Base-by-base conservation (phyloP, 2,329 filamentous ascomycete genomes). In the Tothia fuscella region DNA sequence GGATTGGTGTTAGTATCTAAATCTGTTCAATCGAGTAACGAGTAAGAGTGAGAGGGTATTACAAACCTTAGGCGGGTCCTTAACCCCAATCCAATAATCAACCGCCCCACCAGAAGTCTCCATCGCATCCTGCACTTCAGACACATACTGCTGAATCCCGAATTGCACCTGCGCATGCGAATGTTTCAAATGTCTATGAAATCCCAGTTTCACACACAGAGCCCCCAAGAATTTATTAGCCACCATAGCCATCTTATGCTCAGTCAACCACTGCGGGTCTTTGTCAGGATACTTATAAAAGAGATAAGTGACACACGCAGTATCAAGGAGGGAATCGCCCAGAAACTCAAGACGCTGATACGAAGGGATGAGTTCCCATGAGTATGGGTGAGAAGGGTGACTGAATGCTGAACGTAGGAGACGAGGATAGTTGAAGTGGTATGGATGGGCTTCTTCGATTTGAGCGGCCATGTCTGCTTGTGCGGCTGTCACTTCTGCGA, bases 171-270 rank as follows among this genome's bases (percentile, higher is more conserved):
- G 62, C 0, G 76, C 49, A 21, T 64, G 60, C 44, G 64, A 63
- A 42, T 66, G 64, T 3, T 69, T 72, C 13, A 96, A 63, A 55
- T 89, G 79, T 37, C 68, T 74, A 55, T 95, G 78, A 42, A 96
- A 80, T 1, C 74, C 80, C 1, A 96, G 71, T 36, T 76, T 72
- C 3, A 93, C 84, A 45, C 82, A 82, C 3, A 96, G 67, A 14
- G 79, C 84, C 1, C 83, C 86, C 1, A 95, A 71, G 55, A 96
- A 98, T 46, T 88, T 87, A 63, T 98, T 98, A 41, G 85, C 91
- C 0, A 91, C 88, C 84, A 98, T 95, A n/a, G 88, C 86, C 79
- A 93, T 95, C 64, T 96, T 96, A 69, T 96, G 89, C 61, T 96
- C 91, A 0, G 91, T 96, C 45, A 98, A 69, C 89, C 89, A 96